Evolutionary conservation across 306 rosid genomes (phyloP), one percentile per base, ranked within the genome.

Genomic region (Quercus variabilis): DNA sequence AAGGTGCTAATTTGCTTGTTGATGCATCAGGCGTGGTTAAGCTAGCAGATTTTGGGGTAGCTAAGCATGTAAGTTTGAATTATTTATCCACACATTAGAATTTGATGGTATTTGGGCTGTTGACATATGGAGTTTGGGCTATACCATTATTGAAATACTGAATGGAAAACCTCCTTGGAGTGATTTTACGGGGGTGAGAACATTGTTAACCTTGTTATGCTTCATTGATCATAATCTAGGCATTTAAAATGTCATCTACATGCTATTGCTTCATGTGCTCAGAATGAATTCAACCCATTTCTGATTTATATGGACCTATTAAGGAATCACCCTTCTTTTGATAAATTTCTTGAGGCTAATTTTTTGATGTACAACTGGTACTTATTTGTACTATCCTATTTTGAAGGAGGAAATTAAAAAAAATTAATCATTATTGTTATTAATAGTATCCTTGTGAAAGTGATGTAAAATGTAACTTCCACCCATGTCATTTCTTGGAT

Each of bases 11-110:
- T 91, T 88, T 95, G 86, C 88, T 95, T 11, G 98, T 95, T 54
- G 92, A 92, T 83, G 82, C 92, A 18, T 85, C 85, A 1, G 97
- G 99, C 41, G 88, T 70, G 10, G 98, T 95, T 75, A 95, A 95
- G 84, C 99, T 95, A 69, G 98, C 93, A n/a, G 99, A 92, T 90
- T 95, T 95, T 60, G 98, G 99, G 73, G 90, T 95, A 90, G 92
- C 99, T 13, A 95, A 95, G 86, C 88, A 82, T 83, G 99, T 95
- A 79, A 90, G 99, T 90, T 57, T 80, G 74, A 17, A 67, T 28
- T 64, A 46, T 83, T 62, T 71, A 13, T 57, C 69, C 56, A 74
- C 79, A 46, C 64, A 33, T 65, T 46, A 35, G 49, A 25, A 7
- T 49, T 21, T 73, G 56, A 52, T 54, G 6, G 8, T 70, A 6